Percentiles rank a stretch among this genome's conserved stretches.
Evolutionary conservation across 495 filamentous ascomycete genomes (phyloP).

Genomic region (Annulohypoxylon moriforme): DNA sequence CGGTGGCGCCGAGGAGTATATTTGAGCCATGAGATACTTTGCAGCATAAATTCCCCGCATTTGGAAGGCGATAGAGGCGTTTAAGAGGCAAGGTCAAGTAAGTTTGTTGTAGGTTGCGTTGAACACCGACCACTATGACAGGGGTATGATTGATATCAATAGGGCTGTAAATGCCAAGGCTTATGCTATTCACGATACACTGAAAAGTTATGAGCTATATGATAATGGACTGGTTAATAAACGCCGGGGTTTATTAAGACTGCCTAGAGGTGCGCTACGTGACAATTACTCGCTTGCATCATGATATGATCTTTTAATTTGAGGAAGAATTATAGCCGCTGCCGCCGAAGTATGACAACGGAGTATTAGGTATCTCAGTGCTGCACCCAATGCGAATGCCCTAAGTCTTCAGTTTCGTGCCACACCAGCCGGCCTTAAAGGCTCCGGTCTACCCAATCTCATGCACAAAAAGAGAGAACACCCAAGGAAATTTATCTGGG

Average conservation of each 20-base stretch:
- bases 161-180: conserved; percentile 7
- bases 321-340: conserved; percentile 4
- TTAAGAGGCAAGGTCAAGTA: conserved; percentile 26
- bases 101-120: conserved; percentile 16
- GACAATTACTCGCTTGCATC: conserved; percentile 4
- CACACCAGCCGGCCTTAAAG: conserved; percentile 30
- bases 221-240: conserved; percentile 28
- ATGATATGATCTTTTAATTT: conserved; percentile 2
- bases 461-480: conserved; percentile 16
- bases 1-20: not conserved
- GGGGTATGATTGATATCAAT: conserved; percentile 19
- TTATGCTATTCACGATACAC: conserved; percentile 14
- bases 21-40: not conserved
- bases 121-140: conserved; percentile 11
- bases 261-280: not conserved
- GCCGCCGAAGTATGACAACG: conserved; percentile 8
- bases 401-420: conserved; percentile 5
- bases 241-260: conserved; percentile 8
- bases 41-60: conserved; percentile 37
- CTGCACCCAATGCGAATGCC: conserved; percentile 34
- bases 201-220: conserved; percentile 17
- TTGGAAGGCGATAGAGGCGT: conserved; percentile 48
- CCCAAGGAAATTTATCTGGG: conserved; percentile 14
- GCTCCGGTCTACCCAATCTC: conserved; percentile 34
- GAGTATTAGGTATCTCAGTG: too few species aligned